Base-by-base conservation (phyloP, 345 rosid genomes). In the Alliaria petiolata region DNA sequence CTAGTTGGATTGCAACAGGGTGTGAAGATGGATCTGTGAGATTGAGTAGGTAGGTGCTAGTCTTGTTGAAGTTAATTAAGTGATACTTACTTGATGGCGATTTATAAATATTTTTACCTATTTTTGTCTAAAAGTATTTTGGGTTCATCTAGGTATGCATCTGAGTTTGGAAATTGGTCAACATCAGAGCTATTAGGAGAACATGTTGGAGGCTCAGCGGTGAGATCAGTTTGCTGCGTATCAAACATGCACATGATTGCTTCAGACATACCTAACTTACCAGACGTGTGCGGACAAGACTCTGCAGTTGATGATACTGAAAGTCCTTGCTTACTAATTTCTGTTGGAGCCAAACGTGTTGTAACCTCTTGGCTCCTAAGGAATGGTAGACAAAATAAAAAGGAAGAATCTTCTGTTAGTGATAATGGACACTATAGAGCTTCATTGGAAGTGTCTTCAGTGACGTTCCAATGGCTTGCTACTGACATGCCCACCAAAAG, bases 11-110 rank as follows among this genome's bases (percentile, higher is more conserved):
- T 82, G 90, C 90, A 54, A 89, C 99, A 71, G 97, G 99, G 30
- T 91, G 96, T 83, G 97, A 95, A 82, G 97, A 91, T 85, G 97
- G 99, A 80, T 88, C 96, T 56, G 97, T 95, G 75, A 88, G 99
- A 79, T 78, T 95, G 85, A 91, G 95, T 45, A 83, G 91, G 98
- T 93, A 80, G 62, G 74, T 75, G 6, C 28, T 72, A 44, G 46
- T 60, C 31, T 58, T 65, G 22, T 69, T 44, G 47, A 33, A 30
- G 8, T 70, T 49, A 16, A 60, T 36, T 34, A 26, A 20, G 12
- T 72, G 26, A 46, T 61, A 35, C 38, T 28, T 61, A 35, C 38
- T 28, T 53, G 52, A 17, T 17, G 46, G 50, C 9, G 5, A 44
- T 58, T 65, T 25, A 52, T 51, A 19, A 4, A 55, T 49, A 39